These are phyloP conservation scores for Alternaria novae-zelandiae DNA, from an alignment of 2,329 filamentous ascomycete species.

Conservation along the genomic window DNA sequence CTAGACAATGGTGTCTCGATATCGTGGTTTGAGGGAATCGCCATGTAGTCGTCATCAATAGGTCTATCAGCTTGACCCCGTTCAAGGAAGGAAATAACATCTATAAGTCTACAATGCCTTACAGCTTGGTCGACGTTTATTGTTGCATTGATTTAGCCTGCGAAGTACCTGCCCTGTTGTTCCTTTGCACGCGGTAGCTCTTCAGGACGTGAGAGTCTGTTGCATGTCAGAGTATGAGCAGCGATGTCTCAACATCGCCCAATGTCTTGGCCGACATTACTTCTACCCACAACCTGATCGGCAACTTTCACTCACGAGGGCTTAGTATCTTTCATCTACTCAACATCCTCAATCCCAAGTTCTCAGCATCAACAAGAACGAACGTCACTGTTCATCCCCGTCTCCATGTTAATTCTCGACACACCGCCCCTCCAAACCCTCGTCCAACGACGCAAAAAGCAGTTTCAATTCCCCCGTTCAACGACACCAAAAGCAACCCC, in stretches of 20 bases:
- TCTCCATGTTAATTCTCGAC: fast-evolving
- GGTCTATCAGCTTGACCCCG: fast-evolving
- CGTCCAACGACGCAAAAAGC: neutral
- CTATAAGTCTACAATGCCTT: neutral
- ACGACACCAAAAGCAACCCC: neutral
- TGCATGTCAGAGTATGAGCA: neutral
- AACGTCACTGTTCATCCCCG: neutral
- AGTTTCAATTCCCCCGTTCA: neutral
- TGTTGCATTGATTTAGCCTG: neutral
- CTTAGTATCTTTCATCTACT: neutral
- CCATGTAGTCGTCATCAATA: neutral
- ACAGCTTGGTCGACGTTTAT: neutral
- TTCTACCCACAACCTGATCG: neutral
- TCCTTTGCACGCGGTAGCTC: neutral
- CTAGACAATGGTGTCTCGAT: slow-evolving; percentile 14
- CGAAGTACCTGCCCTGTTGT: neutral
- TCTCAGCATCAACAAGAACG: neutral
- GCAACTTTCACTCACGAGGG: neutral
- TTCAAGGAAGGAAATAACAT: neutral
- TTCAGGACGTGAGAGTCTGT: neutral
- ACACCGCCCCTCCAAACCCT: neutral
- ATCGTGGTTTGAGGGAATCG: neutral
- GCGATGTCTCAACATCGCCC: neutral
- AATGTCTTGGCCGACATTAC: neutral
- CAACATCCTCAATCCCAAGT: neutral